phyloP scores from a whole-genome alignment of 306 rosid species.

The Castanopsis chinensis region DNA sequence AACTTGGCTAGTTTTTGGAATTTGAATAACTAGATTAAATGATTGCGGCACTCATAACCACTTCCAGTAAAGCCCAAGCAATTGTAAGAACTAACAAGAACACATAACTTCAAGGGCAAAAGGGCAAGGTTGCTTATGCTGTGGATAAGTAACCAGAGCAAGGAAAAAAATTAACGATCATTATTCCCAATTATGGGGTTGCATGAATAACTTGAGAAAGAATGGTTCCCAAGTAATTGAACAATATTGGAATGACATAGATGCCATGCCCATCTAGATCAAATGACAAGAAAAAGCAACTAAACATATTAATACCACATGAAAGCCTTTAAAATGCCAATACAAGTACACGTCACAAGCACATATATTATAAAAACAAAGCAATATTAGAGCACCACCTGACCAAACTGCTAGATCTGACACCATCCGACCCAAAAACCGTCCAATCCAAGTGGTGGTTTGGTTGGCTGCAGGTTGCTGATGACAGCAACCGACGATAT shows the following conservation, averaged over 20 bases:
- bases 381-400: no score
- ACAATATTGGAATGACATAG: background rate
- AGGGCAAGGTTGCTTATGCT: background rate
- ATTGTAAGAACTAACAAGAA: background rate
- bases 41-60: background rate
- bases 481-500: no score
- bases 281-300: background rate
- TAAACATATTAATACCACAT: no score
- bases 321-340: no score
- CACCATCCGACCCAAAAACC: no score
- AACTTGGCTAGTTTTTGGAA: background rate
- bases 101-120: background rate
- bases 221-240: background rate
- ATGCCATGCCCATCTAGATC: background rate
- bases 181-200: background rate
- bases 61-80: background rate
- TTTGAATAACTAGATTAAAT: background rate
- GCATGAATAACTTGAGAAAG: background rate
- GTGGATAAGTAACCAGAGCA: background rate
- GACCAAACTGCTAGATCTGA: no score
- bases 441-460: no score
- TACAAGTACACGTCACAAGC: no score
- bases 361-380: background rate
- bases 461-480: no score
- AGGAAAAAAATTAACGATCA: background rate